Evolutionary conservation across 2,329 filamentous ascomycete genomes (phyloP).

Genomic region (Ploettnerulaceae sp.): DNA sequence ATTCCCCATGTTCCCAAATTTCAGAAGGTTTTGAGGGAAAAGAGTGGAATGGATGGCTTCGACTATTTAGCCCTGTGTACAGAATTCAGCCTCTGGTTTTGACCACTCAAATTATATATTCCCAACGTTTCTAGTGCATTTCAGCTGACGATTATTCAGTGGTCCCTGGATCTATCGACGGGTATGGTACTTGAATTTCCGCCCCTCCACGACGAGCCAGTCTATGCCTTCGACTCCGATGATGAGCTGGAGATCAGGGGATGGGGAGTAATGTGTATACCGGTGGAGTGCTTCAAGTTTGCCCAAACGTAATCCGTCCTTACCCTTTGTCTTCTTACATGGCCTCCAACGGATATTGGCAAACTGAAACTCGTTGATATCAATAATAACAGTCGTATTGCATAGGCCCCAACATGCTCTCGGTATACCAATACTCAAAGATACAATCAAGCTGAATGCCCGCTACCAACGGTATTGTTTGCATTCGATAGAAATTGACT

Average conservation of each 20-base stretch:
- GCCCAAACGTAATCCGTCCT: conserved; percentile 12
- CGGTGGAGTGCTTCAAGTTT: conserved; percentile 20
- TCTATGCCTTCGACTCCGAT: background rate
- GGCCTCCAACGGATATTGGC: background rate
- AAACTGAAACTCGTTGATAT: no score
- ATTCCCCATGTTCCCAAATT: background rate
- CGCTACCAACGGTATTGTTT: background rate
- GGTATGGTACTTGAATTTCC: background rate
- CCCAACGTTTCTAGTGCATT: background rate
- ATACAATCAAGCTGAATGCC: background rate
- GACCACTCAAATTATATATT: background rate
- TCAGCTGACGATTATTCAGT: background rate
- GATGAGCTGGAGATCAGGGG: conserved; percentile 17
- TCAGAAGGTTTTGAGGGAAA: background rate
- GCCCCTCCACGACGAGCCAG: background rate
- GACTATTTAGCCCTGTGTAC: no score
- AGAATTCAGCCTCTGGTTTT: background rate
- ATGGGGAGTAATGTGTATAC: conserved; percentile 29
- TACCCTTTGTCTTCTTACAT: background rate
- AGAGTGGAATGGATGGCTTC: background rate
- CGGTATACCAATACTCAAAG: background rate
- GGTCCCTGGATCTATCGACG: background rate
- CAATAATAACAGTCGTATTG: no score
- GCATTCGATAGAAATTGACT: conserved; percentile 8
- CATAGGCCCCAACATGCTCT: conserved; percentile 14